Evolutionary conservation across 768 basidiomycete species (phyloP).

Genomic region (Chlorophyllum brunneum): DNA sequence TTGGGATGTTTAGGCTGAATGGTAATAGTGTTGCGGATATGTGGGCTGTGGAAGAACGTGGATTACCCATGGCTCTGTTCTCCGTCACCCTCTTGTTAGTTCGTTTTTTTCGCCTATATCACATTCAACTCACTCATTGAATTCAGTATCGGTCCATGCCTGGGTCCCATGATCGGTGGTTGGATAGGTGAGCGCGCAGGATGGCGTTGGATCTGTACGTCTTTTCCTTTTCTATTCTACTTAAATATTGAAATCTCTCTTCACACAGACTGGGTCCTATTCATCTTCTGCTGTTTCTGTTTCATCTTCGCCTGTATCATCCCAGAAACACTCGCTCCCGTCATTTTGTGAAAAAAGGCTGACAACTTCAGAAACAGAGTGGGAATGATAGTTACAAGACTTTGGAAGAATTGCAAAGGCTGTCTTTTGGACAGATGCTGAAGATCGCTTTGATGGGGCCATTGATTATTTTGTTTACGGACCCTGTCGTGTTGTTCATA

Average conservation of each 20-base stretch:
- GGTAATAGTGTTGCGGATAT: conserved; percentile 32
- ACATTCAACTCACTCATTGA: not conserved
- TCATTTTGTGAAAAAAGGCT: conserved; percentile 41
- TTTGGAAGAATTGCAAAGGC: conserved; percentile 35
- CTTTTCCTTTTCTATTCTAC: not conserved
- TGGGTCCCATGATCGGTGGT: conserved; percentile 49
- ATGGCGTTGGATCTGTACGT: conserved; percentile 42
- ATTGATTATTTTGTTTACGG: conserved; percentile 37
- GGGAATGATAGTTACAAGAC: conserved; percentile 30
- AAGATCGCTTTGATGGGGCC: conserved; percentile 36
- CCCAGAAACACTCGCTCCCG: conserved; percentile 50
- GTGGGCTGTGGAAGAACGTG: conserved; percentile 37
- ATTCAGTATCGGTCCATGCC: conserved; percentile 42
- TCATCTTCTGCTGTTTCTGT: conserved; percentile 36
- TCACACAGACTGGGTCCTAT: conserved; percentile 37
- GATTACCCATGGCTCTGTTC: conserved; percentile 47
- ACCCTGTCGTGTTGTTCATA: conserved; percentile 41
- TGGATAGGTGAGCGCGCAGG: conserved; percentile 43
- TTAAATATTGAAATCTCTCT: not conserved
- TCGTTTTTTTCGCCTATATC: not conserved
- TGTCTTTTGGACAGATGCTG: conserved; percentile 28
- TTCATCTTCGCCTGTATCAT: conserved; percentile 37
- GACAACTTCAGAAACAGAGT: conserved; percentile 33
- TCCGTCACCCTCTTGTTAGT: conserved; percentile 43
- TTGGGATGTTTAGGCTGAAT: not conserved